Evolutionary conservation across 129 eudicot genomes (phyloP).

Genomic region (Chrysanthemum lavandulifolium): DNA sequence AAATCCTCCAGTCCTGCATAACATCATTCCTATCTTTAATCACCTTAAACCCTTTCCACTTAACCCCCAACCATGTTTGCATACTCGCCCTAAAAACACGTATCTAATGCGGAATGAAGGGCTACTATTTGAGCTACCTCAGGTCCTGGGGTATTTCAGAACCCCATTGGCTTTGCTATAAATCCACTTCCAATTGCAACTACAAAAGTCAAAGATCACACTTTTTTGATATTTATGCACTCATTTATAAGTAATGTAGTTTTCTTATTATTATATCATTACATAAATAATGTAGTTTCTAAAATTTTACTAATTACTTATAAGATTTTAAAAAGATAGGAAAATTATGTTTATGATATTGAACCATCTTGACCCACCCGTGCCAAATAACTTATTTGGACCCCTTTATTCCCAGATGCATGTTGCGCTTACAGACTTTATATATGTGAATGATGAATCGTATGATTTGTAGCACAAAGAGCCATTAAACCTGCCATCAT

Average conservation of each 20-base stretch:
- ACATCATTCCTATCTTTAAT: too few relatives aligned
- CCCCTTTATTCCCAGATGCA: too few relatives aligned
- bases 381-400: background rate
- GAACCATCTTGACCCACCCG: background rate
- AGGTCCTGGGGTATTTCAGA: background rate
- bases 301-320: background rate
- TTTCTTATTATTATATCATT: background rate
- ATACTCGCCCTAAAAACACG: too few relatives aligned
- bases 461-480: slow-evolving; percentile 65
- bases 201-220: background rate
- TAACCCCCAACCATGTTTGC: too few relatives aligned
- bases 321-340: too few relatives aligned
- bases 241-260: too few relatives aligned
- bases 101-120: background rate
- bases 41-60: too few relatives aligned
- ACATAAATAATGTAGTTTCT: background rate
- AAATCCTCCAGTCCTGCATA: too few relatives aligned
- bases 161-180: slow-evolving; percentile 9
- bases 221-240: background rate
- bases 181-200: slow-evolving; percentile 13
- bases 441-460: too few relatives aligned
- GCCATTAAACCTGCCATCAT: slow-evolving; percentile 85
- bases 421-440: too few relatives aligned
- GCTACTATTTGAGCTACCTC: slow-evolving; percentile 2
- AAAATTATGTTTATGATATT: too few relatives aligned